Conservation (phyloP, 108 stramenopile species). For the Fistulifera pelliculosa region DNA sequence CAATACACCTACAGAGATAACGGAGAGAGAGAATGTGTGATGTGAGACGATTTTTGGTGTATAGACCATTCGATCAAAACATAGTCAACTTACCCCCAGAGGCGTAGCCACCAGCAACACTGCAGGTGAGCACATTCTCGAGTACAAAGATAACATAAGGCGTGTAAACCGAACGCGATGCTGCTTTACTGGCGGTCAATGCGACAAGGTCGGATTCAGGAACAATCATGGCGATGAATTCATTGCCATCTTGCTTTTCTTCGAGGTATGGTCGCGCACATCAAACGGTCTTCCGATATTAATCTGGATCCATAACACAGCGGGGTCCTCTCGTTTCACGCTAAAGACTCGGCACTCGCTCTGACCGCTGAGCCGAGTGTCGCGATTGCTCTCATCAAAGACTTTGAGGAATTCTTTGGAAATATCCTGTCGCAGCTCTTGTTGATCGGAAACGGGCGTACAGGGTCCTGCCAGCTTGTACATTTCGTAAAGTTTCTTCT, state of each 20-base stretch:
- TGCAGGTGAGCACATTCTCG: slow-evolving; percentile 6
- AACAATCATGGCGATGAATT: slow-evolving; percentile 12
- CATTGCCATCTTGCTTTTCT: slow-evolving; percentile 12
- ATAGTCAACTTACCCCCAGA: too few relatives aligned
- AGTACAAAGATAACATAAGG: slow-evolving; percentile 6
- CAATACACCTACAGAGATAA: neutral
- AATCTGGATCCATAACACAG: neutral
- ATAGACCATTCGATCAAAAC: too few relatives aligned
- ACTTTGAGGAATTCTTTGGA: neutral
- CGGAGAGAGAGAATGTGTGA: too few relatives aligned
- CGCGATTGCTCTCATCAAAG: slow-evolving; percentile 1
- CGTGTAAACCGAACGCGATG: slow-evolving; percentile 7
- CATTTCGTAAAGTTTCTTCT: slow-evolving; percentile 21
- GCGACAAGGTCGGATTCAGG: slow-evolving; percentile 8
- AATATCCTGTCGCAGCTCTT: neutral
- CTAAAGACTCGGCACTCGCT: slow-evolving; percentile 7
- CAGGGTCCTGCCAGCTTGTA: slow-evolving; percentile 10
- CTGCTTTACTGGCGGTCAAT: slow-evolving; percentile 14
- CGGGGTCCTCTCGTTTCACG: slow-evolving; percentile 1
- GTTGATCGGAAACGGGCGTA: neutral
- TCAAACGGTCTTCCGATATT: slow-evolving; percentile 5
- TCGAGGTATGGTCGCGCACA: slow-evolving; percentile 6
- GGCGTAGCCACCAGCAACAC: neutral
- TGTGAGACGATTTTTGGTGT: too few relatives aligned
- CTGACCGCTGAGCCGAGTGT: neutral